Base-by-base conservation (phyloP, 192 early-diverging fungal genomes). In the Linnemannia hyalina region DNA sequence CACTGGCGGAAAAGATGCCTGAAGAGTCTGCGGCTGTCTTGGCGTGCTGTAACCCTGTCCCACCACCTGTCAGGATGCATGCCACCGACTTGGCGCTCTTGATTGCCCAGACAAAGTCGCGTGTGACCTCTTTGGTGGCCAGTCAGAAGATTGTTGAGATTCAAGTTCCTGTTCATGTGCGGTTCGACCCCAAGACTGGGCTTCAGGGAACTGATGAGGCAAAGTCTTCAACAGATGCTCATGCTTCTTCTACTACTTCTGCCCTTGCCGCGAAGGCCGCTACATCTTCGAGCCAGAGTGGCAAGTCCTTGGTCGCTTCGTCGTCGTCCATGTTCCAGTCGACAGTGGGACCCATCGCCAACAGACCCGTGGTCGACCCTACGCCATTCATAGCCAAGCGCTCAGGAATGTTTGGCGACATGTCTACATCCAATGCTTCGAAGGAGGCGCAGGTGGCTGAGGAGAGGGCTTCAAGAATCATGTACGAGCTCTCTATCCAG, bases 31-130 rank as follows among this genome's bases (percentile, higher is more conserved):
- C 93, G 0, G 89, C 84, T 10, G 91, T 99, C 1, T 74, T 97
- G 73, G 93, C 88, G 1, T 93, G 93, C 79, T 98, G 96, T 88
- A 93, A 90, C 41, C 95, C 96, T 20, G 91, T 93, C 7, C 97
- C 97, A 49, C 95, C 97, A 22, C 88, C 97, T 10, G 93, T 99
- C n/a, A 90, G 95, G 8, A 92, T 98, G 86, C 91, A 98, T 76
- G 93, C 95, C 0, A 76, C 87, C 6, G 98, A 98, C 46, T 75
- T 99, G 16, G 94, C 92, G 1, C n/a, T 78, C 7, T 65, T 94
- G 16, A 94, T 97, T 41, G 71, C 55, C 13, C 74, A 54, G 5
- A 81, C 79, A 16, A 80, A 78, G 54, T 46, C 74, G 22, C 77
- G 78, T 70, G 68, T 86, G 23, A 8, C 41, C 6, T 44, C 84